A percentile compares a stretch with the other conserved stretches of the same genome.
These are phyloP conservation scores for Hibiscus trionum DNA, from an alignment of 345 rosid species.

Conservation along the genomic window DNA sequence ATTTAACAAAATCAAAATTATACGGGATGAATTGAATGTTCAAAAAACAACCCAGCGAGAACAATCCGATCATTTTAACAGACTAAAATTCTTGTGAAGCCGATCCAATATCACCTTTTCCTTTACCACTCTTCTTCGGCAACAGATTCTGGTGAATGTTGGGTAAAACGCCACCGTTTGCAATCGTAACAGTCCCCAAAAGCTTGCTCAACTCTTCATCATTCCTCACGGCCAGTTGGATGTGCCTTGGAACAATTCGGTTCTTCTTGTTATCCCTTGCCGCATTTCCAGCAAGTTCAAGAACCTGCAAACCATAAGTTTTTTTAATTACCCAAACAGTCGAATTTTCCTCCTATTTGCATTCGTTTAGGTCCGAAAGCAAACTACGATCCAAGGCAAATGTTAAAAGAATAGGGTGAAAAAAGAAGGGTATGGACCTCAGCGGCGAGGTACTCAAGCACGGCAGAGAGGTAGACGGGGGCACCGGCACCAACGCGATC, in stretches of 20 bases:
- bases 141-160: constrained; percentile 62
- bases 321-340: not conserved
- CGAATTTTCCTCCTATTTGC: not conserved
- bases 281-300: constrained; percentile 76
- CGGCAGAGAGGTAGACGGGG: constrained; percentile 75
- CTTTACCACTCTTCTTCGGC: constrained; percentile 49
- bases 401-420: too few relatives aligned
- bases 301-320: constrained; percentile 22
- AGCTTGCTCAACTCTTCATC: constrained; percentile 75
- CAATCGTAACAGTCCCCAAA: constrained; percentile 60
- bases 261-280: constrained; percentile 77
- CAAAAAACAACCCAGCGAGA: not conserved
- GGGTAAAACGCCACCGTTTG: constrained; percentile 69
- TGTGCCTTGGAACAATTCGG: constrained; percentile 63
- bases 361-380: too few relatives aligned
- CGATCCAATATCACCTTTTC: constrained; percentile 56
- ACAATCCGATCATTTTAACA: not conserved
- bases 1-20: not conserved
- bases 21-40: not conserved
- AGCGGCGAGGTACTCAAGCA: constrained; percentile 74
- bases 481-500: constrained; percentile 83
- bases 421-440: constrained; percentile 33
- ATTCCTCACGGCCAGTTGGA: constrained; percentile 69
- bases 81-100: constrained; percentile 60
- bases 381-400: too few relatives aligned